Evolutionary conservation across 2,329 filamentous ascomycete species (phyloP), one percentile per base, ranked within the genome.

Genomic region (Aspergillus proliferans): DNA sequence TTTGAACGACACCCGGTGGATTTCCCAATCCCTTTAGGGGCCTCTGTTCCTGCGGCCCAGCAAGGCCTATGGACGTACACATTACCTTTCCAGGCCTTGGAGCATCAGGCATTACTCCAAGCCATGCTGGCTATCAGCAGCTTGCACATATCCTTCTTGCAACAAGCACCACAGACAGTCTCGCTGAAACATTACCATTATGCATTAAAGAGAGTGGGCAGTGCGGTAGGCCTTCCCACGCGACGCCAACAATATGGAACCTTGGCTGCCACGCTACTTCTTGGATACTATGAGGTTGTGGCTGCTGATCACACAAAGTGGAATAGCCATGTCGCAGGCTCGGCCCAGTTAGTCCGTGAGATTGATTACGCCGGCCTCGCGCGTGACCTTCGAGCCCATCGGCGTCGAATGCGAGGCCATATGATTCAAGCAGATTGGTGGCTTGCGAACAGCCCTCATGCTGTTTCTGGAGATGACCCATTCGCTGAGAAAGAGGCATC

Each of bases 261-360:
- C 0, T 74, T 97, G n/a, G 92, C 91, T 6, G 90, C 91, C 2
- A 90, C 88, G 0, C 75, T 96, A 33, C 74, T 97, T 6, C 77
- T 98, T 6, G 88, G 85, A 0, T 97, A 90, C 66, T 97, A 95
- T 61, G 93, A 97, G 66, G 88, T 96, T 15, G 93, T 92, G 84
- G 87, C 86, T 33, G 92, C 90, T 19, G 92, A 98, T 57, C 92
- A 97, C 60, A 84, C 86, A 48, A 95, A 95, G 66, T 98, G 93
- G 93, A 93, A 88, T 61, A 92, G 87, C 53, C 93, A 97, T 69
- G 75, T 97, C 34, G 82, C 88, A 43, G 93, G 93, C 10, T 88
- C 89, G 8, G 84, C 86, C 38, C 86, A 91, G 54, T 77, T 97
- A 26, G 78, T 97, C 22, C 80, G 82, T 46, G 91, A 97, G 63